Base-by-base conservation (phyloP, 371 early-diverging fungal species). In the Paraphysoderma sedebokerense region DNA sequence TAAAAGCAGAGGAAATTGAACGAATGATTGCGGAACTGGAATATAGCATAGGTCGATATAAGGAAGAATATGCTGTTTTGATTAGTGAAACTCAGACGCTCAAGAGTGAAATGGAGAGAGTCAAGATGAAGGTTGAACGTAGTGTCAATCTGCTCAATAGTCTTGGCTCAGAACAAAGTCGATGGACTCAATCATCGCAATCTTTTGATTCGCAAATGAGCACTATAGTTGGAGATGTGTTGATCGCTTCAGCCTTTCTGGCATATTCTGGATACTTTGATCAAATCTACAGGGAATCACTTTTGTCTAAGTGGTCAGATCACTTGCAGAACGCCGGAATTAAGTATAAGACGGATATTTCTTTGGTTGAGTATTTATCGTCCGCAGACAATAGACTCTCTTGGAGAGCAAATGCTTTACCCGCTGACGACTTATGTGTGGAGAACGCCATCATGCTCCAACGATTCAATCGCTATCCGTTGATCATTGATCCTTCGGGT, bases 181-280 rank as follows among this genome's bases (percentile, higher is more conserved):
- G 98, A 54, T 98, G 98, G 98, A 82, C 82, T 53, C 57, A 65
- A 19, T 82, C 91, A 22, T 87, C 90, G 53, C 79, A 83, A 47
- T 78, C 91, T 8, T 97, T 98, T 57, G 89, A 81, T 46, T 79
- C 74, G 15, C 92, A 96, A 64, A 92, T 97, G 93, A 84, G 81
- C 9, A 96, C 96, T 12, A 85, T 97, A 46, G 88, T 91, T n/a
- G 98, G 98, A 50, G 98, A 98, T 57, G 89, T 88, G n/a, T 57
- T 98, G 28, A 61, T 97, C 32, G 76, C 88, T 1, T 72, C 91
- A 2, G 96, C 92, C 3, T 90, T 93, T 66, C 60, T 96, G 47
- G 87, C 96, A 1, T 98, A 98, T 59, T 87, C 82, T 30, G 98
- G 98, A 31, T 87, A 81, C 76, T 95, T 92, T 70, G 95, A 92